Conservation (phyloP, 306 rosid species). For the Dalbergia oliveri region DNA sequence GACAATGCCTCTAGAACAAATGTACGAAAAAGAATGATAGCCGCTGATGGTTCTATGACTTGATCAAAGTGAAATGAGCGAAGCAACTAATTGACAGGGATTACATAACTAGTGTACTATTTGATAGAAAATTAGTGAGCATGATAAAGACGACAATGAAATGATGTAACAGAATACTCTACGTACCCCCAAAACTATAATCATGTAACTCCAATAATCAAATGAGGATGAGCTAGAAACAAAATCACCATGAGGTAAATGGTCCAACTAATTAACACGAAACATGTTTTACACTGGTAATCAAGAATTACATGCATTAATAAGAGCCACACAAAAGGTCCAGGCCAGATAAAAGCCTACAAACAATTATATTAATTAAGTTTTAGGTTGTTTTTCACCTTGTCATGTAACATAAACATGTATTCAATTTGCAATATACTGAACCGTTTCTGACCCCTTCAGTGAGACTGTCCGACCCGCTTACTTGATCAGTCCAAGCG, state of each 20-base stretch:
- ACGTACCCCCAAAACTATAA: not conserved
- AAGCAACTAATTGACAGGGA: not conserved
- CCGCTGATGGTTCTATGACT: not conserved
- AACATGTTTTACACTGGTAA: not conserved
- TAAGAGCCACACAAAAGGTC: not conserved
- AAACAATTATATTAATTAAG: not conserved
- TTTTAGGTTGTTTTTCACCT: not conserved
- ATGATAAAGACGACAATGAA: not conserved
- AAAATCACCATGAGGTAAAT: not conserved
- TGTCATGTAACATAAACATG: not conserved
- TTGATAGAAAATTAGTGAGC: not conserved
- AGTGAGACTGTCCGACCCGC: not conserved
- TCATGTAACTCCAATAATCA: not conserved
- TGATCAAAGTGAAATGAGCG: not conserved
- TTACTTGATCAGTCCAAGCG: not conserved
- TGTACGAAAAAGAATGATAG: not conserved
- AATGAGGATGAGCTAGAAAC: not conserved
- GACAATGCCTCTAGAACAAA: not conserved
- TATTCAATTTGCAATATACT: not conserved
- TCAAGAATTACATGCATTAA: not conserved
- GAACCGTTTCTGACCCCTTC: not conserved
- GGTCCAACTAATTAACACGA: not conserved
- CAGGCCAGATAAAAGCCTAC: not conserved
- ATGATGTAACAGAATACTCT: not conserved
- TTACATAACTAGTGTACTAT: not conserved